Conservation (phyloP, 2,329 filamentous ascomycete species). For the Paecilomyces variotii region DNA sequence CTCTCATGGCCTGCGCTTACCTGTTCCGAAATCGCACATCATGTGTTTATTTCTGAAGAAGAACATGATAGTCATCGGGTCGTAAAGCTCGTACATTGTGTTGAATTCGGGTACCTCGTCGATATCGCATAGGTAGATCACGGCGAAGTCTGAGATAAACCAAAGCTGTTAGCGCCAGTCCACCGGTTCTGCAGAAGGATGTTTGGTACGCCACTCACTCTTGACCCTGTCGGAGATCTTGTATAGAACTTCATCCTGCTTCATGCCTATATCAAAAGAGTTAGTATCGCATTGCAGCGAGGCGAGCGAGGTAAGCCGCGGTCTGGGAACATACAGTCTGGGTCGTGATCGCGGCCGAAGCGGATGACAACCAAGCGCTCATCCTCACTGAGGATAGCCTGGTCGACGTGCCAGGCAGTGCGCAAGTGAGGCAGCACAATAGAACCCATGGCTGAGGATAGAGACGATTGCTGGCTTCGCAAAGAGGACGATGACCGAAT, state of each 20-base stretch:
- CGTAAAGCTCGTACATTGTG: slow-evolving; percentile 88
- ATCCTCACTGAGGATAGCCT: slow-evolving; percentile 85
- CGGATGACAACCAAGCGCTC: slow-evolving; percentile 89
- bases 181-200: not conserved
- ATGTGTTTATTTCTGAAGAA: slow-evolving; percentile 99
- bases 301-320: not conserved
- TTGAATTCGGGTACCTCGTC: slow-evolving; percentile 90
- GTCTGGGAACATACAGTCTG: slow-evolving; percentile 50
- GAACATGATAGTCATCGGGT: slow-evolving; percentile 90
- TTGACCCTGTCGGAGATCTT: slow-evolving; percentile 89
- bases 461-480: not conserved
- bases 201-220: slow-evolving; percentile 34
- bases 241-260: slow-evolving; percentile 89
- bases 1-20: slow-evolving; percentile 25
- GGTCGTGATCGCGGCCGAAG: slow-evolving; percentile 80
- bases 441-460: slow-evolving; percentile 55
- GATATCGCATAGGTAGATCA: slow-evolving; percentile 86
- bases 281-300: slow-evolving; percentile 9
- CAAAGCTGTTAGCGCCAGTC: not conserved
- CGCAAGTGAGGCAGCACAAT: slow-evolving; percentile 85
- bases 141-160: slow-evolving; percentile 28
- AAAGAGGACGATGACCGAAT: not conserved
- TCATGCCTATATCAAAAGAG: slow-evolving; percentile 44
- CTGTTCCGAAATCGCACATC: slow-evolving; percentile 84
- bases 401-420: slow-evolving; percentile 96